A percentile compares a stretch with the other conserved stretches of the same genome.
These are phyloP conservation scores for Boletus huronensis DNA, from an alignment of 768 basidiomycete genomes.

Conservation along the genomic window DNA sequence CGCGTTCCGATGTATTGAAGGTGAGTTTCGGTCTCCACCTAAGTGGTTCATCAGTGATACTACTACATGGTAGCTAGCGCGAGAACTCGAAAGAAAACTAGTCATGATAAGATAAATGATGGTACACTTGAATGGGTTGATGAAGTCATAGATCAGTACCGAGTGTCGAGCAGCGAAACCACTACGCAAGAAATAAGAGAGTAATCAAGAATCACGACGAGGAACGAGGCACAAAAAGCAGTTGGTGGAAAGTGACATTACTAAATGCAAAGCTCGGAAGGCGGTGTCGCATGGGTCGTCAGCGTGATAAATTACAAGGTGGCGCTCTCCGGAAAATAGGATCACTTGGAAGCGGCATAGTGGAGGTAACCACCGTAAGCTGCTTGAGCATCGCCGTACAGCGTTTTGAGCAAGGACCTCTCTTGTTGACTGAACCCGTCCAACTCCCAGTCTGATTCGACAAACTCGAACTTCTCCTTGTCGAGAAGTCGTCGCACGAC, in stretches of 20 bases:
- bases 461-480: constrained; percentile 25
- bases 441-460: constrained; percentile 21
- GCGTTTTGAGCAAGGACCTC: constrained; percentile 18
- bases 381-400: constrained; percentile 22
- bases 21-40: too few relatives aligned
- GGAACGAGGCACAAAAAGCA: neutral
- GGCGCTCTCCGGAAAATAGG: neutral
- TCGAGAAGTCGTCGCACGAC: constrained; percentile 14
- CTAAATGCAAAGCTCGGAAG: neutral
- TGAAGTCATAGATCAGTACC: neutral
- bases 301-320: neutral
- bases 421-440: constrained; percentile 15
- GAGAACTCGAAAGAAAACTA: neutral
- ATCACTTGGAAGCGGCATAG: constrained; percentile 9
- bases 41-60: too few relatives aligned
- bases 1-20: too few relatives aligned
- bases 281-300: neutral
- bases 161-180: neutral
- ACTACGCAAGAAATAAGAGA: neutral
- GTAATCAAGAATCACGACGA: neutral
- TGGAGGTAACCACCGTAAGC: constrained; percentile 26
- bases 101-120: too few relatives aligned
- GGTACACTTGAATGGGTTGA: neutral
- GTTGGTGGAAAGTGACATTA: neutral
- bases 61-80: neutral